Conservation (phyloP, 495 filamentous ascomycete genomes). For the Friedmanniomyces endolithicus region DNA sequence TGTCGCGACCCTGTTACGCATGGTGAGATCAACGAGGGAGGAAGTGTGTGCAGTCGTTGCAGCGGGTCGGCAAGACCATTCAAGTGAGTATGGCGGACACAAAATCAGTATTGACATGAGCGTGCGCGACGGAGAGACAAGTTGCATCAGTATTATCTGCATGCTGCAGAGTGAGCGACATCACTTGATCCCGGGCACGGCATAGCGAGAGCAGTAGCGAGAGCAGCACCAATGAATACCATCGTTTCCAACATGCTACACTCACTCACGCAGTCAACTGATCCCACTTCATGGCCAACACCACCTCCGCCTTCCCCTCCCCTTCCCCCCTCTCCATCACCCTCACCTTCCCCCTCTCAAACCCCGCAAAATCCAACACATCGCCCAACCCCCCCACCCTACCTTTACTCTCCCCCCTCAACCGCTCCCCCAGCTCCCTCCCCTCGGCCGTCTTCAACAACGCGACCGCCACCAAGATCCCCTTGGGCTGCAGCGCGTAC, state of each 20-base stretch:
- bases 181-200: no score
- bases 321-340: constrained; percentile 6
- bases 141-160: no score
- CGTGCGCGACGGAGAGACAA: no score
- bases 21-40: no score
- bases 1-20: no score
- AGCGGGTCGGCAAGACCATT: no score
- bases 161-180: no score
- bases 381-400: constrained; percentile 9
- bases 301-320: constrained; percentile 13
- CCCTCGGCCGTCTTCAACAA: constrained; percentile 5
- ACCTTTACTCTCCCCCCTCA: constrained; percentile 6
- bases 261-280: constrained; percentile 13
- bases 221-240: background rate
- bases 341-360: constrained; percentile 18
- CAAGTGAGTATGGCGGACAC: no score
- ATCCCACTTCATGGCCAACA: constrained; percentile 20
- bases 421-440: constrained; percentile 4
- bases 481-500: constrained; percentile 15
- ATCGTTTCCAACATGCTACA: background rate
- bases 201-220: no score
- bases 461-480: constrained; percentile 8
- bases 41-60: no score
- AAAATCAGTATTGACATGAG: no score
- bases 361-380: constrained; percentile 19